phyloP scores from a whole-genome alignment of 805 yeast species.

The Saccharomycopsis vini region DNA sequence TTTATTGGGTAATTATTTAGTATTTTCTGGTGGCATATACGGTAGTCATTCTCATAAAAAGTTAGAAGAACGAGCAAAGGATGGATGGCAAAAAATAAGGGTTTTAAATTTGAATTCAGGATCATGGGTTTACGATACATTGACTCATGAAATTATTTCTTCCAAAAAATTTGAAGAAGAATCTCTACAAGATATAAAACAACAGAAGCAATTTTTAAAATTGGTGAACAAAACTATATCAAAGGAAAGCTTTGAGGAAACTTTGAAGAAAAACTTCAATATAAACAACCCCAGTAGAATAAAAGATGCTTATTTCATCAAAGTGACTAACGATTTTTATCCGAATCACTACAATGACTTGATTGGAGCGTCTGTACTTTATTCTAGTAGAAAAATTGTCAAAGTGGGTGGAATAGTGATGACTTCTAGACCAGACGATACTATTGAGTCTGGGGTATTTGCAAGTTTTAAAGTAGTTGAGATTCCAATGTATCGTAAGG shows the following conservation, averaged over 20 bases:
- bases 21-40: conserved; percentile 3
- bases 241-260: too few species aligned
- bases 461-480: not conserved
- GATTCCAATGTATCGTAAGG: not conserved
- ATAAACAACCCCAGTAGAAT: not conserved
- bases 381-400: conserved; percentile 1
- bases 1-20: not conserved
- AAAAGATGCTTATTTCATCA: too few species aligned
- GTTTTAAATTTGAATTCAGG: not conserved
- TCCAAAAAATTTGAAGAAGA: not conserved
- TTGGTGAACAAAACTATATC: not conserved
- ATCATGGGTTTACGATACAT: not conserved
- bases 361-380: not conserved
- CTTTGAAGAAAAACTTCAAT: too few species aligned
- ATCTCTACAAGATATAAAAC: not conserved
- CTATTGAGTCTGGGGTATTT: not conserved
- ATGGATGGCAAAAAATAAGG: too few species aligned
- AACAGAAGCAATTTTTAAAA: not conserved
- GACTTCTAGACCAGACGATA: not conserved
- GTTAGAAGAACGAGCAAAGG: not conserved
- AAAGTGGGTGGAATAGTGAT: conserved; percentile 7
- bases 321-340: too few species aligned
- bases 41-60: not conserved
- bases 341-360: not conserved
- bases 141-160: not conserved